phyloP scores from a whole-genome alignment of 495 filamentous ascomycete genomes.

The Penicillium robsamsonii region DNA sequence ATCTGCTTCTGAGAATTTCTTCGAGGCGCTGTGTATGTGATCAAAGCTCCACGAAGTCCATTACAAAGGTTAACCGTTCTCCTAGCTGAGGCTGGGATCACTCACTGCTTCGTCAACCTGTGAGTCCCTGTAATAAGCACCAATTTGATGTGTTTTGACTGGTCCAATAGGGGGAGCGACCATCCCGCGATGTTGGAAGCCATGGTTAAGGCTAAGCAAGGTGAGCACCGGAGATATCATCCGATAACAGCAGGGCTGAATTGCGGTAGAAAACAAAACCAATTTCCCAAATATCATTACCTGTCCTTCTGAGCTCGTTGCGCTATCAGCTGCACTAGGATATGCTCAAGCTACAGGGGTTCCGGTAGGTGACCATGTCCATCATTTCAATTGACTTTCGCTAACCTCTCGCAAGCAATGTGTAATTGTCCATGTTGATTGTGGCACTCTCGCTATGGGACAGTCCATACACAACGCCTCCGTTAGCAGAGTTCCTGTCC shows the following conservation, averaged over 20 bases:
- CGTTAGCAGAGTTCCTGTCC: conserved; percentile 72
- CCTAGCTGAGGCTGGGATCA: conserved; percentile 23
- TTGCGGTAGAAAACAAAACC: conserved; percentile 33
- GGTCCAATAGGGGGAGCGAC: conserved; percentile 60
- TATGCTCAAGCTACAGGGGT: conserved; percentile 78
- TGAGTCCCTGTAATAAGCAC: conserved; percentile 4
- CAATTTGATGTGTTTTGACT: background rate
- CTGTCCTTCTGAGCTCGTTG: conserved; percentile 93
- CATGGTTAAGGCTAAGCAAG: conserved; percentile 72
- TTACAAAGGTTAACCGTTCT: conserved; percentile 2
- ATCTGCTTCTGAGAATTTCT: conserved; percentile 25
- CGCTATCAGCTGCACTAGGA: conserved; percentile 88
- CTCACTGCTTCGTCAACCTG: conserved; percentile 28
- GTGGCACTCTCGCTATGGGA: conserved; percentile 84
- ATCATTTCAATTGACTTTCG: background rate
- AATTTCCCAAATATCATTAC: conserved; percentile 81
- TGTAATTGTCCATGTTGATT: conserved; percentile 90
- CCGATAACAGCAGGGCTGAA: background rate
- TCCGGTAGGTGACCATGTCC: conserved; percentile 36
- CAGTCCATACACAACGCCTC: conserved; percentile 87
- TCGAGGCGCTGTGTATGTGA: conserved; percentile 22
- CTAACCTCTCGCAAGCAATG: conserved; percentile 50
- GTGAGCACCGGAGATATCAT: background rate
- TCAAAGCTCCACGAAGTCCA: background rate
- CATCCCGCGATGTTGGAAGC: conserved; percentile 88